Percentiles rank a stretch among this genome's conserved stretches.
phyloP scores from a whole-genome alignment of 805 yeast genomes.

The Sugiyamaella smithiae region DNA sequence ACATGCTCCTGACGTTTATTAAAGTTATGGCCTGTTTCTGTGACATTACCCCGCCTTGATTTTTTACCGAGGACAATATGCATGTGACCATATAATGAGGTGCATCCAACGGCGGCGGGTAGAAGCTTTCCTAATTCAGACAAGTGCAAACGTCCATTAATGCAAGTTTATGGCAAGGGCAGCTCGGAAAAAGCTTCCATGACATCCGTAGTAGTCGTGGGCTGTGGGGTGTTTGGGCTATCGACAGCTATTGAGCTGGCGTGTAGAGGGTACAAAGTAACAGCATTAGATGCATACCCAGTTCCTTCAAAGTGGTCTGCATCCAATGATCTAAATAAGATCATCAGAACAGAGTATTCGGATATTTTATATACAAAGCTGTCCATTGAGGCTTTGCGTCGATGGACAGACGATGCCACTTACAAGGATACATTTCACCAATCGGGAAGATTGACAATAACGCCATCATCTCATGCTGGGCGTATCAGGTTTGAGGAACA shows the following conservation, averaged over 20 bases:
- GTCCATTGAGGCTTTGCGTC: slow-evolving; percentile 42
- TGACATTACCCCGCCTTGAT: too few species aligned
- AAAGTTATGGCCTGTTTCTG: too few species aligned
- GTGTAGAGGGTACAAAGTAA: slow-evolving; percentile 5
- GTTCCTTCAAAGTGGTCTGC: slow-evolving; percentile 32
- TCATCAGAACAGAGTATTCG: slow-evolving; percentile 44
- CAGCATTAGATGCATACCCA: slow-evolving; percentile 11
- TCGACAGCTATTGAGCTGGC: slow-evolving; percentile 11
- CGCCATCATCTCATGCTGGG: slow-evolving; percentile 11
- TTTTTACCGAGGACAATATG: too few species aligned
- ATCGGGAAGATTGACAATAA: neutral
- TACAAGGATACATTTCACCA: neutral
- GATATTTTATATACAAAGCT: slow-evolving; percentile 40
- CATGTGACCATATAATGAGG: too few species aligned
- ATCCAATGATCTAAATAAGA: slow-evolving; percentile 47
- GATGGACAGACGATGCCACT: slow-evolving; percentile 35
- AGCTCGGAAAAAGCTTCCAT: neutral
- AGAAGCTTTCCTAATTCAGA: too few species aligned
- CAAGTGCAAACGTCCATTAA: too few species aligned
- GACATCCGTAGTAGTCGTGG: neutral
- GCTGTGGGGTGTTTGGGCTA: slow-evolving; percentile 5
- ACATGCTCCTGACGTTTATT: too few species aligned
- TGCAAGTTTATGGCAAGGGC: neutral
- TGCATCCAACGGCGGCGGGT: too few species aligned
- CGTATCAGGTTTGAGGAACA: slow-evolving; percentile 8